Percentiles rank a stretch among this genome's conserved stretches.
These are phyloP conservation scores for Clohesyomyces aquaticus DNA, from an alignment of 495 filamentous ascomycete species.

Conservation along the genomic window DNA sequence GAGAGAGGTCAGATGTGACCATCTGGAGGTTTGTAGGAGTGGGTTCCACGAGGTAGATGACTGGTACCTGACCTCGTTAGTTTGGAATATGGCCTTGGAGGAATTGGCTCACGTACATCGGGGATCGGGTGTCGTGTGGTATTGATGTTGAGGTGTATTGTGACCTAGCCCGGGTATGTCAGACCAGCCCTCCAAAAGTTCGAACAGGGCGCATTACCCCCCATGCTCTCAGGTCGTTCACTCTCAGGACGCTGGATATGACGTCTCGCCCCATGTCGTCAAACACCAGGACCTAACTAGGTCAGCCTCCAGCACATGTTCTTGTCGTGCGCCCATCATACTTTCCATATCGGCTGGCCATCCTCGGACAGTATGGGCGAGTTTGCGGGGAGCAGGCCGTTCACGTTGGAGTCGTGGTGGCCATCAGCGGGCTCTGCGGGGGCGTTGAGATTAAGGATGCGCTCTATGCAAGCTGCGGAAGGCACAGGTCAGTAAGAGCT, in stretches of 20 bases:
- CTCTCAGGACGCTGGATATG: constrained; percentile 91
- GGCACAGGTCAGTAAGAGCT: neutral
- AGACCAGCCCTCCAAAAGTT: neutral
- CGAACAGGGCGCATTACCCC: constrained; percentile 53
- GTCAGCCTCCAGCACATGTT: neutral
- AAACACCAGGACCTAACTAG: constrained; percentile 60
- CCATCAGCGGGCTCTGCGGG: constrained; percentile 58
- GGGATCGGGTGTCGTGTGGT: constrained; percentile 86
- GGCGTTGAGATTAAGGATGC: constrained; percentile 89
- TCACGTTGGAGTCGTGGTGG: constrained; percentile 57
- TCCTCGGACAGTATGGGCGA: constrained; percentile 84
- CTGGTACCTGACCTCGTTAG: constrained; percentile 55
- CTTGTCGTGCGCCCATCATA: neutral
- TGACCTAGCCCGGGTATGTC: constrained; percentile 53
- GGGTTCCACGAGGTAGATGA: constrained; percentile 93
- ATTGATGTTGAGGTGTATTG: constrained; percentile 94
- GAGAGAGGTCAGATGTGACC: constrained; percentile 86
- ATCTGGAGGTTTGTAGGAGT: constrained; percentile 75
- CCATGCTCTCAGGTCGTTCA: constrained; percentile 88
- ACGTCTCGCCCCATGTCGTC: constrained; percentile 71
- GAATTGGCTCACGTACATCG: constrained; percentile 60
- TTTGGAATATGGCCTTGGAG: neutral
- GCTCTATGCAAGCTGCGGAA: constrained; percentile 82
- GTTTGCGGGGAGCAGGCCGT: constrained; percentile 67
- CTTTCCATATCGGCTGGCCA: constrained; percentile 81